Percentiles rank a stretch among this genome's conserved stretches.
These are phyloP conservation scores for Crithidia fasciculata DNA, from an alignment of 208 protist species.

Conservation along the genomic window DNA sequence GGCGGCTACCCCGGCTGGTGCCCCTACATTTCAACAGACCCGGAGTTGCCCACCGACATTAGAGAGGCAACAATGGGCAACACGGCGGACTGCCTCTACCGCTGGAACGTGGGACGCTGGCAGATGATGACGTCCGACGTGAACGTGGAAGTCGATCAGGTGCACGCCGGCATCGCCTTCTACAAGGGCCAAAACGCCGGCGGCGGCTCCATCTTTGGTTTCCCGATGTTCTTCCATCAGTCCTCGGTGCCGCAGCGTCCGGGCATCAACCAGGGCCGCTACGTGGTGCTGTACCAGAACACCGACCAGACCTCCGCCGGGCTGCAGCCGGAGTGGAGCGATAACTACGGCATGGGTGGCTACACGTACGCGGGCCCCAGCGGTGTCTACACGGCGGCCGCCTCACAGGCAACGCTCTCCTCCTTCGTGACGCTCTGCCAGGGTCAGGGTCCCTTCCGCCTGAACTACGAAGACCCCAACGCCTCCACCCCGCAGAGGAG, in stretches of 20 bases:
- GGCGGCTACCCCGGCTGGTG: neutral
- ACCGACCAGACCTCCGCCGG: neutral
- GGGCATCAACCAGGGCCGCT: slow-evolving; percentile 10
- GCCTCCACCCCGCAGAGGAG: slow-evolving; percentile 6
- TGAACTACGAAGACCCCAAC: slow-evolving; percentile 18
- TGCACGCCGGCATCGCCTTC: neutral
- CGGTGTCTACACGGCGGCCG: neutral
- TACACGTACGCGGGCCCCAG: slow-evolving; percentile 28
- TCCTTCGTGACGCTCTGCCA: slow-evolving; percentile 33
- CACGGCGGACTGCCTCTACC: neutral
- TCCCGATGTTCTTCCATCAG: slow-evolving; percentile 7
- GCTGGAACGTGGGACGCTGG: neutral
- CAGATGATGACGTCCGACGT: neutral
- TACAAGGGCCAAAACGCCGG: neutral
- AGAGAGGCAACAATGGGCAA: neutral
- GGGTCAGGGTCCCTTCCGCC: slow-evolving; percentile 20
- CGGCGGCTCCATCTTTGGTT: neutral
- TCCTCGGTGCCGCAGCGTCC: neutral
- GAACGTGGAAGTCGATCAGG: neutral
- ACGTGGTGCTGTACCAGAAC: slow-evolving; percentile 19
- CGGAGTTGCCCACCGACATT: neutral
- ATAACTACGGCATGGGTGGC: slow-evolving; percentile 27
- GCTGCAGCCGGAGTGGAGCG: slow-evolving; percentile 18
- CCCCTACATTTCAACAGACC: slow-evolving; percentile 1
- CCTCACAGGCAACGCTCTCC: neutral